These are phyloP conservation scores for Scalesia atractyloides DNA, from an alignment of 129 eudicot species.

Conservation along the genomic window DNA sequence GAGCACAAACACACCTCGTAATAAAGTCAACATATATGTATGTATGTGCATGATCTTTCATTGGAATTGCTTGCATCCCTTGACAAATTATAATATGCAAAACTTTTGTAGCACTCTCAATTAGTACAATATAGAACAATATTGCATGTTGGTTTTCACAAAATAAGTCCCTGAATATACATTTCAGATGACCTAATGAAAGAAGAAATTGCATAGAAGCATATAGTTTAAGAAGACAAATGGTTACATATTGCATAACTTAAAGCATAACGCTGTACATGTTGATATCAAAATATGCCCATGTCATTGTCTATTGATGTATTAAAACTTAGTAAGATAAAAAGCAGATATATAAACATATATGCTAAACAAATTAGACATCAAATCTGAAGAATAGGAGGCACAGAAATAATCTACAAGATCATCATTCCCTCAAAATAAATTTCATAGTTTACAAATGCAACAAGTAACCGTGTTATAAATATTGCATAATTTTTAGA, in stretches of 20 bases:
- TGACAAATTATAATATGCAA: neutral
- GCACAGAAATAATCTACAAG: neutral
- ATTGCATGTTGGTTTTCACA: neutral
- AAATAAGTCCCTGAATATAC: slow-evolving; percentile 16
- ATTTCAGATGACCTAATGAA: neutral
- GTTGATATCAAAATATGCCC: slow-evolving; percentile 1
- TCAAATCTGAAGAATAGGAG: neutral
- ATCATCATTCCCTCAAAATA: slow-evolving; percentile 17
- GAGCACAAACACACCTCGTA: neutral
- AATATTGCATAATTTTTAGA: neutral
- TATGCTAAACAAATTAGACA: slow-evolving; percentile 1
- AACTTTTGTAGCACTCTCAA: neutral
- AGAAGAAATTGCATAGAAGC: neutral
- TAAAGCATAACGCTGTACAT: neutral
- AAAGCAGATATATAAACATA: neutral
- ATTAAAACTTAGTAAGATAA: neutral
- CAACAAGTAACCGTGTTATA: neutral
- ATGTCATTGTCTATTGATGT: neutral
- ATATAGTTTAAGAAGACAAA: neutral
- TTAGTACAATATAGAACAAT: neutral
- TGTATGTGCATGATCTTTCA: neutral
- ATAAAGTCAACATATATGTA: neutral
- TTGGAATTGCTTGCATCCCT: slow-evolving; percentile 4
- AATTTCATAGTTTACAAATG: neutral
- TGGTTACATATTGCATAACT: neutral